Percentiles rank a stretch among this genome's conserved stretches.
Conservation (phyloP, 257 asterid genomes). For the Oldenlandia corymbosa region DNA sequence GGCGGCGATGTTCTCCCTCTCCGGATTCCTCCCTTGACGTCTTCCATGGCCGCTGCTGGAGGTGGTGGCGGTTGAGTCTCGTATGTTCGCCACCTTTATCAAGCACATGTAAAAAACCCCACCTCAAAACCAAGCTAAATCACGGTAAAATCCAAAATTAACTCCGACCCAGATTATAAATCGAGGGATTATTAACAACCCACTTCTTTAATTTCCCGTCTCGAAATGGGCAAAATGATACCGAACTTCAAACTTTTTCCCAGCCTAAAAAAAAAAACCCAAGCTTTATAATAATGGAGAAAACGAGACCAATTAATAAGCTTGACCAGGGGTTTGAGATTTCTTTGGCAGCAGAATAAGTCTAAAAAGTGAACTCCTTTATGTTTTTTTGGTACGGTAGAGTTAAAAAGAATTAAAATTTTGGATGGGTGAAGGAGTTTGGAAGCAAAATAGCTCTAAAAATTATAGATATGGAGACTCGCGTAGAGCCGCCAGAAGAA, state of each 20-base stretch:
- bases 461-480: conserved; percentile 17
- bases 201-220: conserved; percentile 7
- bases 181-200: background rate
- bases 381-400: background rate
- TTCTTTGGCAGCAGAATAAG: background rate
- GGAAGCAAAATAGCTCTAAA: no score
- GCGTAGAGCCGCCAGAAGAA: conserved; percentile 38
- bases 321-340: no score
- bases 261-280: background rate
- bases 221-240: background rate
- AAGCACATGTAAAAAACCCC: conserved; percentile 33
- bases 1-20: conserved; percentile 13
- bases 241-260: background rate
- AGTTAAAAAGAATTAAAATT: background rate
- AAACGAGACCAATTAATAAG: background rate
- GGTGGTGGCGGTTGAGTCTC: conserved; percentile 24
- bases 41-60: conserved; percentile 34
- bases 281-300: background rate
- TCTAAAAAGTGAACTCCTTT: background rate
- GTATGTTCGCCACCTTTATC: conserved; percentile 66
- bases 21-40: conserved; percentile 20
- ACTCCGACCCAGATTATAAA: conserved; percentile 1
- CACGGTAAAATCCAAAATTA: background rate
- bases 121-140: background rate
- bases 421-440: background rate